phyloP scores from a whole-genome alignment of 345 rosid genomes.

The Ceriops decandra region DNA sequence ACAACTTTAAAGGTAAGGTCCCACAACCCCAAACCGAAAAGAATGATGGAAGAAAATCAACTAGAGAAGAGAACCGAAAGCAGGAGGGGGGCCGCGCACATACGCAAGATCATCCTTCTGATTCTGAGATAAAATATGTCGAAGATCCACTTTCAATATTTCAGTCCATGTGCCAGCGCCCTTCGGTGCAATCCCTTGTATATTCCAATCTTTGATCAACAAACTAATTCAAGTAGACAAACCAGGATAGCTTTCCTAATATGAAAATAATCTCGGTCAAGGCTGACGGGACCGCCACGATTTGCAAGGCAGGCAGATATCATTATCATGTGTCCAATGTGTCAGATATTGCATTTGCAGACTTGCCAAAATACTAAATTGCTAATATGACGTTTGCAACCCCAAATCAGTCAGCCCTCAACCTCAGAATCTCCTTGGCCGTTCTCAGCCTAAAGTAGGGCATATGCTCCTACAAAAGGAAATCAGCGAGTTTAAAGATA shows the following conservation, averaged over 20 bases:
- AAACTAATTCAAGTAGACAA: background rate
- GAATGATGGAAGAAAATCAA: background rate
- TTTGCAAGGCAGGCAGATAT: constrained; percentile 6
- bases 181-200: background rate
- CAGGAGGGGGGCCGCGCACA: too few relatives aligned
- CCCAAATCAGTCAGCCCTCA: constrained; percentile 65
- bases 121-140: too few relatives aligned
- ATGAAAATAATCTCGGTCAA: background rate
- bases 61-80: too few relatives aligned
- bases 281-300: background rate
- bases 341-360: background rate
- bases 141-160: too few relatives aligned
- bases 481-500: background rate
- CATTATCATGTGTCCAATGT: background rate
- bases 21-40: background rate
- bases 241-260: background rate
- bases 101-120: too few relatives aligned
- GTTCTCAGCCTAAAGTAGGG: constrained; percentile 87
- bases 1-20: background rate
- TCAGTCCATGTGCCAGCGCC: background rate
- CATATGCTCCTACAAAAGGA: constrained; percentile 65
- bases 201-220: background rate
- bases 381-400: background rate
- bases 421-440: constrained; percentile 77
- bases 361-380: background rate